Percentiles rank a stretch among this genome's conserved stretches.
Evolutionary conservation across 192 early-diverging fungal genomes (phyloP).

Genomic region (Coemansia sp.): DNA sequence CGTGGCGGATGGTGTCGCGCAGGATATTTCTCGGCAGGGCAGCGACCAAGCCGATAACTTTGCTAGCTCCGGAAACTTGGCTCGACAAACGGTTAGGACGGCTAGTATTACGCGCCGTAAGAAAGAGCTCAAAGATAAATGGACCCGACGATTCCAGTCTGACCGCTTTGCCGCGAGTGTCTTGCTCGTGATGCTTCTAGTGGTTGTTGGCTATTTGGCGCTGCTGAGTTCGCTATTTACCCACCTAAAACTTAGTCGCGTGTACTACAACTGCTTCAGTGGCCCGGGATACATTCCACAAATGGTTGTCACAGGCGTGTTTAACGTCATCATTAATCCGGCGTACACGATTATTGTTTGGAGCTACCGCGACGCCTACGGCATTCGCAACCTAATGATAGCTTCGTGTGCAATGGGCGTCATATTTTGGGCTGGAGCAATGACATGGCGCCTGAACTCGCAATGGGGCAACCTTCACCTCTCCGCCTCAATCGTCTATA

Average conservation of each 20-base stretch:
- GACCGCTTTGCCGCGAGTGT: slow-evolving; percentile 1
- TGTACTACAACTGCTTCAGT: slow-evolving; percentile 34
- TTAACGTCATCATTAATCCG: slow-evolving; percentile 21
- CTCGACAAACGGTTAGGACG: neutral
- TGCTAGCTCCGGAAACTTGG: neutral
- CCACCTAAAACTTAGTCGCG: slow-evolving; percentile 7
- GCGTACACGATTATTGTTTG: slow-evolving; percentile 18
- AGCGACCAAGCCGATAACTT: neutral
- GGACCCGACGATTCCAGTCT: slow-evolving; percentile 1
- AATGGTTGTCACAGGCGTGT: slow-evolving; percentile 7
- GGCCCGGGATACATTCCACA: slow-evolving; percentile 14
- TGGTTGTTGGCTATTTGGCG: slow-evolving; percentile 10
- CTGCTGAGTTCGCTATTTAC: slow-evolving; percentile 20
- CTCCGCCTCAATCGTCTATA: slow-evolving; percentile 12
- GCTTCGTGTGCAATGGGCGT: slow-evolving; percentile 11
- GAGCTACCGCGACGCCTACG: slow-evolving; percentile 34
- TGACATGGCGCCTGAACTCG: slow-evolving; percentile 25
- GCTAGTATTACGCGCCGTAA: neutral
- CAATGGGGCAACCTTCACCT: slow-evolving; percentile 6
- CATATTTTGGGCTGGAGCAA: slow-evolving; percentile 9
- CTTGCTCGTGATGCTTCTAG: neutral
- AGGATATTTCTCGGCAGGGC: neutral
- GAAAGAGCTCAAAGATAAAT: neutral
- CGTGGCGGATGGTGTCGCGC: neutral
- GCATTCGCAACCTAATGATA: slow-evolving; percentile 20